These are phyloP conservation scores for Lentinula sp. DNA, from an alignment of 768 basidiomycete species.

Conservation along the genomic window DNA sequence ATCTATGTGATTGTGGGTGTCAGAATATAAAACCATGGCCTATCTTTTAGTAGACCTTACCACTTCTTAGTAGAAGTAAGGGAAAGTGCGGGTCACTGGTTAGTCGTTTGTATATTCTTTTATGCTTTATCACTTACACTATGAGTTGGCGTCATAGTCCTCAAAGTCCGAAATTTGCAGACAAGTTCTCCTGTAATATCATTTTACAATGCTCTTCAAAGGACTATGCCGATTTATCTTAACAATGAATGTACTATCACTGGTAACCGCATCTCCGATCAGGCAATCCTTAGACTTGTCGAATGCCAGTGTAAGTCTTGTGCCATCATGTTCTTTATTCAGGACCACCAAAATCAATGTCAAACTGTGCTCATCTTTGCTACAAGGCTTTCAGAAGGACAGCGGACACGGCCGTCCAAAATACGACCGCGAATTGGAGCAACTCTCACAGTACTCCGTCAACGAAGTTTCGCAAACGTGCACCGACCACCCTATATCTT, in stretches of 20 bases:
- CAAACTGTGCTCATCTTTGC: background rate
- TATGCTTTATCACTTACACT: no score
- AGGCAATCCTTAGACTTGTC: background rate
- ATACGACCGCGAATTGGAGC: background rate
- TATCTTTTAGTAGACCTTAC: no score
- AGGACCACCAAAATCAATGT: no score
- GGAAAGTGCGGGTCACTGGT: background rate
- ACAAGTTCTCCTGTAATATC: background rate
- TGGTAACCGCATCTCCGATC: background rate
- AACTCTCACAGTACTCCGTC: background rate
- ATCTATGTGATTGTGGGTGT: no score
- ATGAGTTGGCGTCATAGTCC: no score
- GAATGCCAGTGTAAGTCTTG: background rate
- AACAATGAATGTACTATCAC: background rate
- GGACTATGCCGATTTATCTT: background rate
- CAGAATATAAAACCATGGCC: no score
- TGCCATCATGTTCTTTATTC: no score
- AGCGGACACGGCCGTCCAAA: background rate
- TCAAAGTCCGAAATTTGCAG: no score
- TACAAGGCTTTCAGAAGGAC: background rate
- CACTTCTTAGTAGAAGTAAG: conserved; percentile 16
- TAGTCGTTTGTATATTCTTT: background rate
- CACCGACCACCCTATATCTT: background rate
- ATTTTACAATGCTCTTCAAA: background rate
- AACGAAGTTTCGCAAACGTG: background rate